Evolutionary conservation across 352 stramenopile genomes (phyloP).

Genomic region (Globisporangium radiosum): DNA sequence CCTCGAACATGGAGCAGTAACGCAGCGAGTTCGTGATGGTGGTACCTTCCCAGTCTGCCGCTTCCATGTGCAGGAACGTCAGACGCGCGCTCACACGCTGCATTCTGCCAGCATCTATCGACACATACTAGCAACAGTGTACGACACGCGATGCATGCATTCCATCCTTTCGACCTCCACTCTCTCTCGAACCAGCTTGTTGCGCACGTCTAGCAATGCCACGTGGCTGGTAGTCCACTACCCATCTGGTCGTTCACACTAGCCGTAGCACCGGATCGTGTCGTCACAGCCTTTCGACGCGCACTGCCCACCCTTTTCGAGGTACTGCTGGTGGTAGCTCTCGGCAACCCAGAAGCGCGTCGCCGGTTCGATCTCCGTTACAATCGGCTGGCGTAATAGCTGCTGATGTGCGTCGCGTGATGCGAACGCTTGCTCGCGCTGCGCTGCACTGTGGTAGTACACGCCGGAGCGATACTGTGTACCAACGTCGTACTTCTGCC

Average conservation of each 20-base stretch:
- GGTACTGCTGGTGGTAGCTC: slow-evolving; percentile 95
- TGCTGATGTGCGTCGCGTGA: slow-evolving; percentile 68
- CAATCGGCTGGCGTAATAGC: slow-evolving; percentile 70
- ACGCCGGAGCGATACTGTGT: slow-evolving; percentile 96
- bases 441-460: slow-evolving; percentile 91
- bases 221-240: too few relatives aligned
- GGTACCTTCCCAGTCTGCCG: too few relatives aligned
- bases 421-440: slow-evolving; percentile 63
- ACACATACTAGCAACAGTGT: too few relatives aligned
- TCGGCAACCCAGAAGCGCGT: slow-evolving; percentile 92
- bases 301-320: slow-evolving; percentile 93
- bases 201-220: too few relatives aligned
- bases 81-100: too few relatives aligned
- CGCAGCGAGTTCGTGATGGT: too few relatives aligned
- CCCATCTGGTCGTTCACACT: slow-evolving; percentile 3
- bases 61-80: too few relatives aligned
- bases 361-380: slow-evolving; percentile 88
- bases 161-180: too few relatives aligned
- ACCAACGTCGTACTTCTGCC: slow-evolving; percentile 85
- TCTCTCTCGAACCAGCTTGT: too few relatives aligned
- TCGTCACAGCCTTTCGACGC: slow-evolving; percentile 89
- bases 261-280: slow-evolving; percentile 91
- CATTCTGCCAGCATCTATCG: too few relatives aligned
- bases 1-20: too few relatives aligned
- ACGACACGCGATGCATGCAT: too few relatives aligned